These are phyloP conservation scores for Cenococcum geophilum DNA, from an alignment of 495 filamentous ascomycete genomes.

Conservation along the genomic window DNA sequence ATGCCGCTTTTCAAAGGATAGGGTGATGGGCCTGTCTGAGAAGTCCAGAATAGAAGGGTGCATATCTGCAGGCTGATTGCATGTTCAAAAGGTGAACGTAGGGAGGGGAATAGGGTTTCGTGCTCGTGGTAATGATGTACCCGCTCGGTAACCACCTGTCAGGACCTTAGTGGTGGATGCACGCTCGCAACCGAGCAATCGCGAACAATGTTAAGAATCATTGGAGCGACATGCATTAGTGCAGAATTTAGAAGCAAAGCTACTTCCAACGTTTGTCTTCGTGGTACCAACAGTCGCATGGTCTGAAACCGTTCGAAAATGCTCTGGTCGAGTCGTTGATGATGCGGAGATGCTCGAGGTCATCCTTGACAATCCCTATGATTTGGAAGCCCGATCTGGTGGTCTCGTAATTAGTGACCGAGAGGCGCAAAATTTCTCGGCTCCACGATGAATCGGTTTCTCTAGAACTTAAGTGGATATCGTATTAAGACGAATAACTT, in stretches of 20 bases:
- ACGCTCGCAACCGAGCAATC: not conserved
- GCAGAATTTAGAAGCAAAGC: not conserved
- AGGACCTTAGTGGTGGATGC: not conserved
- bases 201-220: not conserved
- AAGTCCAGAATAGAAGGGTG: not conserved
- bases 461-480: too few species aligned
- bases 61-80: not conserved
- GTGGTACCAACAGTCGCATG: not conserved
- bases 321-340: too few species aligned
- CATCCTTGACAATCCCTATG: too few species aligned
- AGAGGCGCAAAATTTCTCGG: too few species aligned
- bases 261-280: constrained; percentile 2
- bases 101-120: not conserved
- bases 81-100: not conserved
- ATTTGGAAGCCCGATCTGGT: not conserved
- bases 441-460: too few species aligned
- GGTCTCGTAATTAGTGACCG: not conserved
- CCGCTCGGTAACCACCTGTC: constrained; percentile 1
- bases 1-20: not conserved
- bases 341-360: too few species aligned
- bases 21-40: not conserved
- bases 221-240: constrained; percentile 3
- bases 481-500: too few species aligned
- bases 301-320: not conserved
- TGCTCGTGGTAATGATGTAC: not conserved